Conservation (phyloP, 2,329 filamentous ascomycete species). For the Ophiostoma montium region DNA sequence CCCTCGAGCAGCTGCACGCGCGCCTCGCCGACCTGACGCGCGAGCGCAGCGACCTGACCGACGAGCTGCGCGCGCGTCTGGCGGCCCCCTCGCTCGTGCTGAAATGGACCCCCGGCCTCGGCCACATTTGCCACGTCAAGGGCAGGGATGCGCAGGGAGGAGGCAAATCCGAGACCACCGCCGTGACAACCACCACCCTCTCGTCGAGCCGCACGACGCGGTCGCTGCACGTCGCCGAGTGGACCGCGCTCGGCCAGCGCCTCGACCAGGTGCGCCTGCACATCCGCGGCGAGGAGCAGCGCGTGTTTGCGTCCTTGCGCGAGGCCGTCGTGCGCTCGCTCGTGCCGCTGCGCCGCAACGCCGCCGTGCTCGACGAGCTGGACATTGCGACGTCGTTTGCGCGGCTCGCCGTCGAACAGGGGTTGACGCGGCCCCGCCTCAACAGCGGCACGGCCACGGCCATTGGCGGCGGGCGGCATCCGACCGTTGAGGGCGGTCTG, state of each 20-base stretch:
- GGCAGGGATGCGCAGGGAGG: conserved; percentile 45
- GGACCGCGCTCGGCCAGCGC: conserved; percentile 65
- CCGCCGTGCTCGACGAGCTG: conserved; percentile 81
- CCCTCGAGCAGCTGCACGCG: conserved; percentile 52
- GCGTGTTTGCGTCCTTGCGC: conserved; percentile 62
- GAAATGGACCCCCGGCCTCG: conserved; percentile 74
- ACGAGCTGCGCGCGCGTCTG: conserved; percentile 47
- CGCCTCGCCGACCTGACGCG: conserved; percentile 45
- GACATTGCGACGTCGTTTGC: conserved; percentile 85
- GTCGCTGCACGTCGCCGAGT: conserved; percentile 70
- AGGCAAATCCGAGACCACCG: conserved; percentile 12
- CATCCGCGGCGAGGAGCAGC: conserved; percentile 73
- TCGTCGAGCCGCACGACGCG: conserved; percentile 72
- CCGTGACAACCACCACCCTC: conserved; percentile 36
- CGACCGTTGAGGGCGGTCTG: conserved; percentile 78
- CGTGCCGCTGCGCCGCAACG: conserved; percentile 76
- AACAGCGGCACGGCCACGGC: conserved; percentile 52
- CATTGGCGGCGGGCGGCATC: conserved; percentile 77
- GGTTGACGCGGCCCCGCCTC: conserved; percentile 59
- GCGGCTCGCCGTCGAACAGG: conserved; percentile 58
- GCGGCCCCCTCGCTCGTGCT: conserved; percentile 54
- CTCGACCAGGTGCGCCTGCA: conserved; percentile 66
- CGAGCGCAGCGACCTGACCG: conserved; percentile 47
- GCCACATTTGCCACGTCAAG: conserved; percentile 83
- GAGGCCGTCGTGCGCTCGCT: conserved; percentile 66